Conservation (phyloP, 2,329 filamentous ascomycete genomes). For the Lasiodiplodia theobromae region DNA sequence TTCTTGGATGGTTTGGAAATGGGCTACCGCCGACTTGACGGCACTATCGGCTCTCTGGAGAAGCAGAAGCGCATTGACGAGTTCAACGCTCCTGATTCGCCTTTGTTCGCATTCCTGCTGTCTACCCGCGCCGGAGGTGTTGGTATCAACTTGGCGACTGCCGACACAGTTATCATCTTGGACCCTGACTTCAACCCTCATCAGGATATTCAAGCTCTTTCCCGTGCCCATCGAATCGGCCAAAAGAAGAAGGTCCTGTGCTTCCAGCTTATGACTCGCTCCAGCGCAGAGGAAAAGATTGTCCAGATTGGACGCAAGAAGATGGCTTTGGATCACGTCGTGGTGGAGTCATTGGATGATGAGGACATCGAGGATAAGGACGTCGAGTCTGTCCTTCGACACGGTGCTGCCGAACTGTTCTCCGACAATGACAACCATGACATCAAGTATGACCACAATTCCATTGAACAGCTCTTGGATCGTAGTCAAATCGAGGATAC, state of each 20-base stretch:
- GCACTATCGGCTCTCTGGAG: conserved; percentile 78
- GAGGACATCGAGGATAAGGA: conserved; percentile 82
- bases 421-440: conserved; percentile 72
- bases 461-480: conserved; percentile 91
- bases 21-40: conserved; percentile 81
- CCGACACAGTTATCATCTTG: conserved; percentile 96
- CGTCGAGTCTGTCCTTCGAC: conserved; percentile 84
- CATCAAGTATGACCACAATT: conserved; percentile 80
- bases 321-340: conserved; percentile 91
- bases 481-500: conserved; percentile 81
- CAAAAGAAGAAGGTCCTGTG: conserved; percentile 96
- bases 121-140: conserved; percentile 96
- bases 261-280: conserved; percentile 90
- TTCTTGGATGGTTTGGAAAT: conserved; percentile 81
- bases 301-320: conserved; percentile 96
- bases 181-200: conserved; percentile 98
- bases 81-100: conserved; percentile 85
- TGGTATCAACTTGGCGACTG: conserved; percentile 95
- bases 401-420: conserved; percentile 88
- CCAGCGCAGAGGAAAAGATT: conserved; percentile 92
- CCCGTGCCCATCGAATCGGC: conserved; percentile 92
- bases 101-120: conserved; percentile 86
- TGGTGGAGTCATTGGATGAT: conserved; percentile 90
- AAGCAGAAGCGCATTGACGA: conserved; percentile 95
- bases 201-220: conserved; percentile 95